Evolutionary conservation across 1,284 basidiomycete species (phyloP), one percentile per base, ranked within the genome.

Genomic region (Ceratobasidium papillatum): DNA sequence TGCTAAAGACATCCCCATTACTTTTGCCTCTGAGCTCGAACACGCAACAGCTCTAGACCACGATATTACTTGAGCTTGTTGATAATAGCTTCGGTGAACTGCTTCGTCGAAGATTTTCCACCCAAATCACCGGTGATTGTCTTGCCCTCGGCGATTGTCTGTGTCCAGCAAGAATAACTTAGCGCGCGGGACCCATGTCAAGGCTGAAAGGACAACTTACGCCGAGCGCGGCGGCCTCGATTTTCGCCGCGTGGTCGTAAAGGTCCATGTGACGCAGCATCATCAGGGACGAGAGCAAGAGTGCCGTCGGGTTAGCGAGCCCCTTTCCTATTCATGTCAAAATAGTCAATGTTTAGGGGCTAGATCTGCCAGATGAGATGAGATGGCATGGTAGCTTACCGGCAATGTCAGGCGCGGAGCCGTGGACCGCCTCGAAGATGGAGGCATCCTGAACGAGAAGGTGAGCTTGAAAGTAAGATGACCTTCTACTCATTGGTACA

Each of bases 351-450:
- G 47, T 32, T 54, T 77, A 74, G 41, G 22, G 45, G 47, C 45
- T 54, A 43, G 27, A 72, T 27, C 52, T n/a, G 27, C 61, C 14
- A 34, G 45, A 38, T 59, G 56, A 59, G 56, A 34, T 59, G 56
- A 59, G 32, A 59, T 56, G 27, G 25, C 32, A 36, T 34, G 45
- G 52, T 63, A 47, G 47, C 86, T 75, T 80, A 86, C 91, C 92
- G 80, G 91, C 93, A 81, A 94, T 94, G 80, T 94, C 93, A 19
- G 93, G 93, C 19, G 96, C 95, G 52, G 95, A 97, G 77, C 98
- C 98, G 86, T 99, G 98, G 36, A 99, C 98, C 77, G 98, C 97
- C 86, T 99, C 98, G 80, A 99, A 99, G 84, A 99, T 99, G 77
- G 96, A 98, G 54, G 98, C 98, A 84, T 99, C 96, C 91, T 95